Evolutionary conservation across 2,329 filamentous ascomycete genomes (phyloP).

Genomic region (Talaromyces albobiverticillius): DNA sequence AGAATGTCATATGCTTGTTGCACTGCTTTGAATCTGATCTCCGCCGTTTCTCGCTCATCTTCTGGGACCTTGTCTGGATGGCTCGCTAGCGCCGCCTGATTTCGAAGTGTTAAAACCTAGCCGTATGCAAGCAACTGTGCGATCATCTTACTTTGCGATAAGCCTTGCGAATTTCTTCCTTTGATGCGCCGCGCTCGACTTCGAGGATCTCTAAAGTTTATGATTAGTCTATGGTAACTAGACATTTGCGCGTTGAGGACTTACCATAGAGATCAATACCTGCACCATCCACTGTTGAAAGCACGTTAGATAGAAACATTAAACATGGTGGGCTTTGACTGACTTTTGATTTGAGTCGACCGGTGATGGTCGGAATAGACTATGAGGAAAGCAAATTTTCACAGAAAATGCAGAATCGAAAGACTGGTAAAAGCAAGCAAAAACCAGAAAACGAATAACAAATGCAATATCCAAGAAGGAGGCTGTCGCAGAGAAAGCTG

Average conservation of each 20-base stretch:
- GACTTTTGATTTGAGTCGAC: slow-evolving; percentile 1
- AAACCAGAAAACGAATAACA: neutral
- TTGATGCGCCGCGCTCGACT: slow-evolving; percentile 67
- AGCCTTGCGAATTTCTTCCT: slow-evolving; percentile 87
- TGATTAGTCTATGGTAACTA: neutral
- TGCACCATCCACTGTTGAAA: slow-evolving; percentile 9
- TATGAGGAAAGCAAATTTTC: neutral
- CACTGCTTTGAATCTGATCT: slow-evolving; percentile 87
- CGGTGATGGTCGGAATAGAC: neutral
- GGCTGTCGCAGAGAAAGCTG: neutral
- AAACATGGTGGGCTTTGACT: neutral
- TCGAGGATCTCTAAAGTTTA: slow-evolving; percentile 69
- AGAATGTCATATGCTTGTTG: slow-evolving; percentile 98
- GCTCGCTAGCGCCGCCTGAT: slow-evolving; percentile 75
- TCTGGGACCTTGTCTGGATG: slow-evolving; percentile 96
- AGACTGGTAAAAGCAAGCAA: neutral
- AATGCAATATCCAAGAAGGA: neutral
- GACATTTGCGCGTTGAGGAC: slow-evolving; percentile 15
- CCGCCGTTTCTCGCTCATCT: slow-evolving; percentile 77
- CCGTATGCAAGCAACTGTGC: neutral
- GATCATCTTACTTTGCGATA: slow-evolving; percentile 80
- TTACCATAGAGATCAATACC: slow-evolving; percentile 61
- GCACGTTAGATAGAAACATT: neutral
- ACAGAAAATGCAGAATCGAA: neutral
- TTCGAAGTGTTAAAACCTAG: slow-evolving; percentile 17